These are phyloP conservation scores for Didymella arachidicola DNA, from an alignment of 2,329 filamentous ascomycete species.

Conservation along the genomic window DNA sequence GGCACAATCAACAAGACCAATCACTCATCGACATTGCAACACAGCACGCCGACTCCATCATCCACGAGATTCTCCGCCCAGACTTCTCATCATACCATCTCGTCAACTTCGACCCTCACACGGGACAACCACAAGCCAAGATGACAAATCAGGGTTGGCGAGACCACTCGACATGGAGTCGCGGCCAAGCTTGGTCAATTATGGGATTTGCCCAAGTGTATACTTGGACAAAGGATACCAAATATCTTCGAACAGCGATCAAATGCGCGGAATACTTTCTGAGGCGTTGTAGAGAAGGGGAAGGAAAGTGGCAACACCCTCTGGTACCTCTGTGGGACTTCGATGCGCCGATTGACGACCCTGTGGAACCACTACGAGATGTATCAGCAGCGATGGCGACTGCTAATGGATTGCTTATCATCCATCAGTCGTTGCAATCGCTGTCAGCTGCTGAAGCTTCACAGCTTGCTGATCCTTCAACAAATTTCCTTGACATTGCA, in stretches of 20 bases:
- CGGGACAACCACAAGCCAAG: slow-evolving; percentile 55
- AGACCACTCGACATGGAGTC: slow-evolving; percentile 57
- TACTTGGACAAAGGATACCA: slow-evolving; percentile 55
- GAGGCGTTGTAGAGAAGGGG: slow-evolving; percentile 48
- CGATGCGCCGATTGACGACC: slow-evolving; percentile 56
- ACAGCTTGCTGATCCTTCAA: slow-evolving; percentile 1
- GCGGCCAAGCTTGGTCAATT: slow-evolving; percentile 61
- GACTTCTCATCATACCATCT: slow-evolving; percentile 54
- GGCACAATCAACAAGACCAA: slow-evolving; percentile 40
- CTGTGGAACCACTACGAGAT: slow-evolving; percentile 44
- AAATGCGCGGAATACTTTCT: slow-evolving; percentile 59
- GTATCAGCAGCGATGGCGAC: slow-evolving; percentile 53
- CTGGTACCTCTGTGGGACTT: slow-evolving; percentile 61
- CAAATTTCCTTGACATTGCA: slow-evolving; percentile 32
- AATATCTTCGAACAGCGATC: slow-evolving; percentile 56
- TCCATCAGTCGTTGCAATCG: slow-evolving; percentile 46
- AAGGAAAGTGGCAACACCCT: slow-evolving; percentile 36
- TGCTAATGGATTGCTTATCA: slow-evolving; percentile 53
- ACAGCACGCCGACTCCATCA: slow-evolving; percentile 50
- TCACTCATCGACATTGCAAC: slow-evolving; percentile 49
- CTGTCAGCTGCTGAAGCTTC: slow-evolving; percentile 14
- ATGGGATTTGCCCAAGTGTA: slow-evolving; percentile 59
- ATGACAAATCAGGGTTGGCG: slow-evolving; percentile 59
- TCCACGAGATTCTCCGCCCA: slow-evolving; percentile 45
- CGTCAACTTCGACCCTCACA: slow-evolving; percentile 56